These are phyloP conservation scores for Pythium inflatum DNA, from an alignment of 352 stramenopile genomes.

Conservation along the genomic window DNA sequence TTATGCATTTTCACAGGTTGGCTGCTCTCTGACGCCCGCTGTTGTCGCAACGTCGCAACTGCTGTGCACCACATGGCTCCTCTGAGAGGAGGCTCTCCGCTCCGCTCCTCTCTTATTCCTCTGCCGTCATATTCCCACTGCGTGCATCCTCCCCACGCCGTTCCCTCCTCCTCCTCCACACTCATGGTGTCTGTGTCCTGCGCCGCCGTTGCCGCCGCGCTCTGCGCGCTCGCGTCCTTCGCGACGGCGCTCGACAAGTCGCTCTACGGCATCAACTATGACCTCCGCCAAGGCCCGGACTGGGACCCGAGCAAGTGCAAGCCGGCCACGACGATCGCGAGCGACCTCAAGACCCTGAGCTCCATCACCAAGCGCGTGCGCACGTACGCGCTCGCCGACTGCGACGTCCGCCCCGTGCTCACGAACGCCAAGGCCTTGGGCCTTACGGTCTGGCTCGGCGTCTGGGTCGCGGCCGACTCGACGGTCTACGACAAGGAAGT, in stretches of 20 bases:
- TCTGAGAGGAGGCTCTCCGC: too few species aligned
- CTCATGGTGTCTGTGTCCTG: conserved; percentile 31
- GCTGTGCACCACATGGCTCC: conserved; percentile 8
- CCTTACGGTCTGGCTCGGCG: conserved; percentile 80
- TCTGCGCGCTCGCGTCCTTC: conserved; percentile 38
- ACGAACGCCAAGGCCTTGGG: conserved; percentile 64
- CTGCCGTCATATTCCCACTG: not conserved
- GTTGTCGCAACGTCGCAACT: conserved; percentile 3
- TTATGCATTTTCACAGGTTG: conserved; percentile 4
- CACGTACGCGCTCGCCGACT: conserved; percentile 82
- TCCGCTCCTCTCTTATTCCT: conserved; percentile 6
- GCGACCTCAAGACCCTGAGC: conserved; percentile 72
- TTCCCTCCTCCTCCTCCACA: not conserved
- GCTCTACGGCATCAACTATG: conserved; percentile 86
- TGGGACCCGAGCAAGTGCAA: conserved; percentile 85
- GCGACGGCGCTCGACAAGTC: conserved; percentile 65
- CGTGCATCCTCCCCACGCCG: conserved; percentile 4
- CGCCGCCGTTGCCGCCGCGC: conserved; percentile 13
- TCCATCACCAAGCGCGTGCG: conserved; percentile 74
- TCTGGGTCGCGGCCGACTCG: conserved; percentile 77
- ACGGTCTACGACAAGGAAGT: conserved; percentile 75
- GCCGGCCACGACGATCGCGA: conserved; percentile 54
- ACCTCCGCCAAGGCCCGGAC: conserved; percentile 77
- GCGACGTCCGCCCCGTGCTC: conserved; percentile 73
- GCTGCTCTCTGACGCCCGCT: conserved; percentile 7